phyloP scores from a whole-genome alignment of 139 green algal species.

The Tetraselmis striata region DNA sequence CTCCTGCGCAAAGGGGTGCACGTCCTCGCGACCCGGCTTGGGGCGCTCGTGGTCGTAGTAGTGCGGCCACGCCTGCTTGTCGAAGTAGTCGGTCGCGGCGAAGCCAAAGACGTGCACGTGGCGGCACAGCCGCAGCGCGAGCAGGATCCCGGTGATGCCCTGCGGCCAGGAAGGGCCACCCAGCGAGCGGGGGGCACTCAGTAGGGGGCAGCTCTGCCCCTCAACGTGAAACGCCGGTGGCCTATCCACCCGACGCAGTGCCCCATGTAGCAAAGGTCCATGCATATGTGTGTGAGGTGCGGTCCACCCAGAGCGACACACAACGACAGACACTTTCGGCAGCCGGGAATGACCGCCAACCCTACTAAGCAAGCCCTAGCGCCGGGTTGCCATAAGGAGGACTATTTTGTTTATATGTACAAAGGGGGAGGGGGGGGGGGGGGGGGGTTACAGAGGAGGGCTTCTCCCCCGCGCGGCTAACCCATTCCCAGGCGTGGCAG shows the following conservation, averaged over 20 bases:
- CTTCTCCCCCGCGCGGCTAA: background rate
- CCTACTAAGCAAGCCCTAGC: too few species aligned
- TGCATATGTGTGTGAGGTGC: too few species aligned
- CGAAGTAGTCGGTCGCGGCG: slow-evolving; percentile 18
- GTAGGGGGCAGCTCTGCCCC: background rate
- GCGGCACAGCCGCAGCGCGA: slow-evolving; percentile 22
- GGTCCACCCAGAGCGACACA: too few species aligned
- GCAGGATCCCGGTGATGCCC: slow-evolving; percentile 20
- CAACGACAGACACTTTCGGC: too few species aligned
- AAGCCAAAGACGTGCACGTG: slow-evolving; percentile 24
- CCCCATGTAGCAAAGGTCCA: too few species aligned
- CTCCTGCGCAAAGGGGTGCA: slow-evolving; percentile 19
- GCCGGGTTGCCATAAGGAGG: too few species aligned
- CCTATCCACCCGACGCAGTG: too few species aligned
- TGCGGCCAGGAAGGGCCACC: too few species aligned
- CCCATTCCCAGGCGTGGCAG: slow-evolving; percentile 24
- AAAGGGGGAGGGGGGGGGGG: too few species aligned
- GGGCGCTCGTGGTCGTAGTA: slow-evolving; percentile 32
- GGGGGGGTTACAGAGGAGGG: background rate
- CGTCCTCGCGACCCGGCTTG: slow-evolving; percentile 20
- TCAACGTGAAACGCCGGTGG: too few species aligned
- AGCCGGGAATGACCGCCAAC: too few species aligned
- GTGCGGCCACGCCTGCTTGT: slow-evolving; percentile 10
- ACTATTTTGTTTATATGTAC: too few species aligned
- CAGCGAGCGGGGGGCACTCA: slow-evolving; percentile 17